Evolutionary conservation across 2,329 filamentous ascomycete species (phyloP).

Genomic region (Epichloe gansuensis): DNA sequence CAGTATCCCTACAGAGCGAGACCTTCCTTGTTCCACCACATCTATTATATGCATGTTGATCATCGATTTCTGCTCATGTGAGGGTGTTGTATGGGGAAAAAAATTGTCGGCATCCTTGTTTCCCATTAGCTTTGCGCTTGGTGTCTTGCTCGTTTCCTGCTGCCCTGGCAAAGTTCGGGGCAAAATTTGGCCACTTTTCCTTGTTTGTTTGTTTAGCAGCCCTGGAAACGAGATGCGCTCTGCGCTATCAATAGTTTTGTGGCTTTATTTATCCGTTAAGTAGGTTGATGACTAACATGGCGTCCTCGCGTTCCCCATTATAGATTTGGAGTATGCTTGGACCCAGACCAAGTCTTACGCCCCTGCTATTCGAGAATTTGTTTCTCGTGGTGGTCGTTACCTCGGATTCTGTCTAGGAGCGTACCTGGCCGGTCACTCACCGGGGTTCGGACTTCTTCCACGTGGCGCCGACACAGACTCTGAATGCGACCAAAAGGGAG

Average conservation of each 20-base stretch:
- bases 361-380: slow-evolving; percentile 10
- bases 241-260: neutral
- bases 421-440: slow-evolving; percentile 14
- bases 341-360: slow-evolving; percentile 9
- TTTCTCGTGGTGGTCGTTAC: slow-evolving; percentile 14
- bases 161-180: neutral
- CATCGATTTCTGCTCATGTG: neutral
- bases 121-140: neutral
- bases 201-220: neutral
- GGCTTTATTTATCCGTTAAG: neutral
- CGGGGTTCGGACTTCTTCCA: slow-evolving; percentile 13
- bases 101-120: neutral
- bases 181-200: neutral
- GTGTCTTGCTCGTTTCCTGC: neutral
- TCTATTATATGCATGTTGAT: neutral
- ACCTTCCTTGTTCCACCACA: neutral
- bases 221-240: neutral
- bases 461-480: slow-evolving; percentile 6
- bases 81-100: neutral
- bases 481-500: slow-evolving; percentile 8
- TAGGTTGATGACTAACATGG: neutral
- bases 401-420: slow-evolving; percentile 18
- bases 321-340: slow-evolving; percentile 13
- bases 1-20: neutral
- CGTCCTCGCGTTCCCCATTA: neutral